Evolutionary conservation across 169 alveolate genomes (phyloP).

Genomic region (Perkinsus olseni): DNA sequence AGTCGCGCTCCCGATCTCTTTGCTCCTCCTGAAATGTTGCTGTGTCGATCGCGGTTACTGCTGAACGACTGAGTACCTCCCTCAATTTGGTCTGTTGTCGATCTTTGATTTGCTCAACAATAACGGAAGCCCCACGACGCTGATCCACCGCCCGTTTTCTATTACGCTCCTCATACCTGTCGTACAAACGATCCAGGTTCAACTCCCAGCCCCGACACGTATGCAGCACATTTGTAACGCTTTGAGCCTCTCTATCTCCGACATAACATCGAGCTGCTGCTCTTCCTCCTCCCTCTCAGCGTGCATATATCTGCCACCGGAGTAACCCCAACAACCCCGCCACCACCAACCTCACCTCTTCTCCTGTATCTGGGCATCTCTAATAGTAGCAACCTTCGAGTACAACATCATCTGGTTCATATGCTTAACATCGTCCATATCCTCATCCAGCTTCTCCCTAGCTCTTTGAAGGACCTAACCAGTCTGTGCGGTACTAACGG

Average conservation of each 20-base stretch:
- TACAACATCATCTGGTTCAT: constrained; percentile 67
- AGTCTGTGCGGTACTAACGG: no score
- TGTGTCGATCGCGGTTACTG: no score
- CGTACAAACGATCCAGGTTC: no score
- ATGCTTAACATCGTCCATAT: constrained; percentile 63
- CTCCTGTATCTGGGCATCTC: constrained; percentile 65
- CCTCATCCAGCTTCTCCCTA: constrained; percentile 42
- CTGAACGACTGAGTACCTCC: no score
- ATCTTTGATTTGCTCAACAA: constrained; percentile 64
- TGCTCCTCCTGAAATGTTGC: constrained; percentile 54
- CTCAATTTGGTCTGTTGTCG: constrained; percentile 5
- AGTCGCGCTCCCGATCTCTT: constrained; percentile 55
- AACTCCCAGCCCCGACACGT: no score
- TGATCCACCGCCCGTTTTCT: constrained; percentile 38
- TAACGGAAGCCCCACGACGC: constrained; percentile 50
- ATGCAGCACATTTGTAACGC: constrained; percentile 37
- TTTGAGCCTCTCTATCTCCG: constrained; percentile 74
- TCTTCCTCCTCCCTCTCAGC: constrained; percentile 51
- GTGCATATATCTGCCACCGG: constrained; percentile 20
- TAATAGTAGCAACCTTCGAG: constrained; percentile 62
- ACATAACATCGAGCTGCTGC: constrained; percentile 57
- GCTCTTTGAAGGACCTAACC: constrained; percentile 20
- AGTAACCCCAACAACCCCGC: no score
- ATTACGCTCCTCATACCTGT: constrained; percentile 51
- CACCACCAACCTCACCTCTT: constrained; percentile 22